Conservation (phyloP, 495 filamentous ascomycete species). For the Darksidea phi region DNA sequence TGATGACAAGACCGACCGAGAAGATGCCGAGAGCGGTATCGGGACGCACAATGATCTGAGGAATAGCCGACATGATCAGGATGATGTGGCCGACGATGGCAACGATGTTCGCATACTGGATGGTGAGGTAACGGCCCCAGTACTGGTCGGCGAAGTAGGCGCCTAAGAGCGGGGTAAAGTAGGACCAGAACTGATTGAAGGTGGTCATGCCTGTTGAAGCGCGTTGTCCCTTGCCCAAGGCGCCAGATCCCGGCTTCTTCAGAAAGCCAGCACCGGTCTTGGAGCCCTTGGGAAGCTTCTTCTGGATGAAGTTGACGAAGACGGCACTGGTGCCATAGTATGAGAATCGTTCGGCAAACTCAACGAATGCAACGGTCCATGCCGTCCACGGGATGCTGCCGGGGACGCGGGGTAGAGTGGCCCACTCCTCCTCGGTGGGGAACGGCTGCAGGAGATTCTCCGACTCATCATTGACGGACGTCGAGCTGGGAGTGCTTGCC, state of each 20-base stretch:
- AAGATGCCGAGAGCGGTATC: conserved; percentile 57
- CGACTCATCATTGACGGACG: too few relatives aligned
- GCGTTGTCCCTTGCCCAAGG: conserved; percentile 64
- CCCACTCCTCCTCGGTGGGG: conserved; percentile 62
- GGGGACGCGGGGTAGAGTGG: conserved; percentile 62
- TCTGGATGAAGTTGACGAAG: conserved; percentile 67
- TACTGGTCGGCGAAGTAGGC: conserved; percentile 71
- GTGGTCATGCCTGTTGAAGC: conserved; percentile 64
- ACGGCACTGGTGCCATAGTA: conserved; percentile 68
- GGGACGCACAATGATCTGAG: conserved; percentile 56
- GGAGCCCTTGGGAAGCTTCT: conserved; percentile 51
- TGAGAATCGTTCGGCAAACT: conserved; percentile 73
- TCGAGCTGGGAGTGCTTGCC: too few relatives aligned
- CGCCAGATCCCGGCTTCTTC: conserved; percentile 49
- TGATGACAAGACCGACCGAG: conserved; percentile 60
- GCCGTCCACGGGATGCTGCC: conserved; percentile 61
- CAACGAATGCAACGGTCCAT: conserved; percentile 69
- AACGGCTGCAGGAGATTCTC: not conserved
- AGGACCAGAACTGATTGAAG: conserved; percentile 76
- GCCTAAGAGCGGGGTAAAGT: conserved; percentile 66
- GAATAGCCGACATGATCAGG: conserved; percentile 61
- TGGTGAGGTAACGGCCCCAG: conserved; percentile 69
- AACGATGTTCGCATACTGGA: conserved; percentile 57
- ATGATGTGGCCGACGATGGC: conserved; percentile 66
- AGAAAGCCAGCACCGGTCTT: conserved; percentile 60